Evolutionary conservation across 441 rosid genomes (phyloP), one percentile per base, ranked within the genome.

Genomic region (Daphne laureola): DNA sequence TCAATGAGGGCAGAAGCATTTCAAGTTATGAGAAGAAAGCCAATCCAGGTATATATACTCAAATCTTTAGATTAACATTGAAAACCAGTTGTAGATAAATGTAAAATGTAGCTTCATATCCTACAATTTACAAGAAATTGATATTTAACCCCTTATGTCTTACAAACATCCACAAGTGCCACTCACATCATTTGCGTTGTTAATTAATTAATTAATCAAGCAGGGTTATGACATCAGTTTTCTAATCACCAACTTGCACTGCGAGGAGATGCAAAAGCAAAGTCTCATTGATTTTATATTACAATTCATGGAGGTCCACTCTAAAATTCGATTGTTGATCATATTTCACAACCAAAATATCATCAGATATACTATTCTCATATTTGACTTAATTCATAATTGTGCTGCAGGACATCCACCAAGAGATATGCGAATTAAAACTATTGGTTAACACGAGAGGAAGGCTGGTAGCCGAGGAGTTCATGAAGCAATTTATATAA

Each of bases 1-100:
- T 93, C 98, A 16, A 93, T 90, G 90, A 87, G 97, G 61, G 95
- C 98, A 65, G 97, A 93, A 75, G 98, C 97, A 63, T 89, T 93
- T 78, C 97, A 84, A 67, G 97, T 93, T 47, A 73, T 89, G 61
- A 81, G 98, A 64, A 80, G 98, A 75, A 93, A 89, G 67, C 96
- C 98, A 14, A 91, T 89, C 7, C 95, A 87, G 90, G 96, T 84
- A 66, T 17, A 17, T 49, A 16, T 21, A n/a, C n/a, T 31, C 9
- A 31, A 9, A 31, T 21, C 38, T 31, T 31, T 31, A 31, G 11
- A 9, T 31, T 31, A 31, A 31, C 38, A 31, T 6, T 31, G 11
- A 9, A 31, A 31, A 7, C 0, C n/a, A n/a, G n/a, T n/a, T n/a
- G 0, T 21, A 21, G 25, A 0, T 21, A 21, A 21, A 21, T 21